Conservation (phyloP, 2,329 filamentous ascomycete genomes). For the Graphium sp. region DNA sequence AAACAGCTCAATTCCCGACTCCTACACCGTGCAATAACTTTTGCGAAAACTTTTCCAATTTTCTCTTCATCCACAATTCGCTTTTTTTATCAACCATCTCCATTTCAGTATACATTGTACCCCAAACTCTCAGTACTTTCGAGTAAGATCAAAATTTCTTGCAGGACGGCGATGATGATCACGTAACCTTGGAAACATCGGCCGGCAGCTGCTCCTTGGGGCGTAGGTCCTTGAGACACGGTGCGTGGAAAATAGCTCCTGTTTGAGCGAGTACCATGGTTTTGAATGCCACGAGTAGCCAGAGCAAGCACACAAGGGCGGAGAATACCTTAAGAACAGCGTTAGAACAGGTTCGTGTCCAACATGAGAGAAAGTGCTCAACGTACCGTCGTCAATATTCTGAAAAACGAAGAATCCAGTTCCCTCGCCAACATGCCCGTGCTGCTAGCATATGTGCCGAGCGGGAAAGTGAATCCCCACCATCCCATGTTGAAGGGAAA, state of each 20-base stretch:
- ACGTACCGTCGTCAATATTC: conserved; percentile 17
- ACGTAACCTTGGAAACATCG: too few relatives aligned
- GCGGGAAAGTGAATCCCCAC: conserved; percentile 29
- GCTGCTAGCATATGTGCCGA: conserved; percentile 25
- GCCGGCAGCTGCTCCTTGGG: too few relatives aligned
- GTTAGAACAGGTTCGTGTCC: neutral
- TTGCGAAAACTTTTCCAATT: too few relatives aligned
- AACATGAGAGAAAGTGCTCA: neutral
- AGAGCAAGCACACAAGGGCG: conserved; percentile 20
- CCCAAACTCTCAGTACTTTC: too few relatives aligned
- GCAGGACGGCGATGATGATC: too few relatives aligned
- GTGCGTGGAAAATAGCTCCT: conserved; percentile 26
- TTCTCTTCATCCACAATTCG: too few relatives aligned
- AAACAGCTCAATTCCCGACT: too few relatives aligned
- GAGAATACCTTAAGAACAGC: conserved; percentile 16
- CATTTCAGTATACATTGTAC: too few relatives aligned
- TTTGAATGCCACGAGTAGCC: conserved; percentile 20
- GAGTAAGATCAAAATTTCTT: too few relatives aligned
- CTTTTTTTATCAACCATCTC: too few relatives aligned
- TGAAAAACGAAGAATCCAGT: conserved; percentile 24
- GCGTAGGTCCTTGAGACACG: conserved; percentile 25
- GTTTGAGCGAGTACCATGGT: conserved; percentile 19
- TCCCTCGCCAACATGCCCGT: conserved; percentile 20
- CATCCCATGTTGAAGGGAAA: conserved; percentile 29
- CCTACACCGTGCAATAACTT: too few relatives aligned